A percentile compares a stretch with the other conserved stretches of the same genome.
These are phyloP conservation scores for Hygrophorus russula DNA, from an alignment of 768 basidiomycete species.

Conservation along the genomic window DNA sequence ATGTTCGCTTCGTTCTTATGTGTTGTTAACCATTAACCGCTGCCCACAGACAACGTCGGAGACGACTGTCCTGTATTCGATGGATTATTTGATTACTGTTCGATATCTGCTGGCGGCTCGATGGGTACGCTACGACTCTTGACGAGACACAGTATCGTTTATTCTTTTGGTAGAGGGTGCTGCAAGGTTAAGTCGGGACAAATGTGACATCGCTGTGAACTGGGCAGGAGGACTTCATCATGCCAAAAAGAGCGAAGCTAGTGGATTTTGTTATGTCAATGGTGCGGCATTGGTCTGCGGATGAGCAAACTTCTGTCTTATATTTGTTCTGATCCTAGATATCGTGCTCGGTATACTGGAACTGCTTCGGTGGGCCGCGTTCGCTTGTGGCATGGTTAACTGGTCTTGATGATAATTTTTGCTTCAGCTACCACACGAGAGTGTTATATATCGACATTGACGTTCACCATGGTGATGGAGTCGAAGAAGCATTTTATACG, in stretches of 20 bases:
- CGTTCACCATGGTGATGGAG: conserved; percentile 97
- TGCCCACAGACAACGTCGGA: conserved; percentile 33
- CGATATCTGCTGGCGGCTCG: conserved; percentile 92
- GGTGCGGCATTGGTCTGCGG: conserved; percentile 1
- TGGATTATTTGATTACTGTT: conserved; percentile 93
- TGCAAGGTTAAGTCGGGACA: conserved; percentile 66
- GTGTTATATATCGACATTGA: conserved; percentile 98
- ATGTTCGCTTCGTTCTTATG: conserved; percentile 39
- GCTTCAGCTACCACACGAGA: conserved; percentile 63
- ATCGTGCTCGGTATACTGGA: conserved; percentile 93
- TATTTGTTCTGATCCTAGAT: conserved; percentile 24
- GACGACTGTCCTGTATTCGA: conserved; percentile 97
- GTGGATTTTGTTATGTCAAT: conserved; percentile 98
- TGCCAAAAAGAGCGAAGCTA: conserved; percentile 98
- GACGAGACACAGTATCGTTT: not conserved
- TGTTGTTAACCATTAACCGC: not conserved
- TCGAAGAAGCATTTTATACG: conserved; percentile 97
- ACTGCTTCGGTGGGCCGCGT: conserved; percentile 25
- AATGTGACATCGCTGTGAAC: conserved; percentile 91
- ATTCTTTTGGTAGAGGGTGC: conserved; percentile 31
- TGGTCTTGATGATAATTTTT: not conserved
- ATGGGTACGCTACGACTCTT: conserved; percentile 46
- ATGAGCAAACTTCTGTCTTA: not conserved
- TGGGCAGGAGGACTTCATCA: conserved; percentile 99
- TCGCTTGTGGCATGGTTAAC: not conserved